Evolutionary conservation across 192 early-diverging fungal genomes (phyloP).

Genomic region (Linnemannia hyalina): DNA sequence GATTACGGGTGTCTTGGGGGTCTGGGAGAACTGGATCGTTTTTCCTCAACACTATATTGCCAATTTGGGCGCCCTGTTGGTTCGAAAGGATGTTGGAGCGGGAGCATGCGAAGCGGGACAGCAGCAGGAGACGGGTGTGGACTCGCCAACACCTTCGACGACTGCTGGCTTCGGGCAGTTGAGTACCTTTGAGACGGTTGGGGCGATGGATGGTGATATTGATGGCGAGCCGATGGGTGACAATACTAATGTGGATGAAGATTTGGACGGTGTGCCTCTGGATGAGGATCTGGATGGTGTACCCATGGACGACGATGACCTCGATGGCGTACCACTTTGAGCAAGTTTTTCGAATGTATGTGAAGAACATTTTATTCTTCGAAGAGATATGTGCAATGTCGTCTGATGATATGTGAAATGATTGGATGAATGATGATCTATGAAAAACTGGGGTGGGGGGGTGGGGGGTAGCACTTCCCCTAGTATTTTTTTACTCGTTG

Average conservation of each 20-base stretch:
- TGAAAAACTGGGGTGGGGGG: too few species aligned
- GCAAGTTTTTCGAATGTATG: not conserved
- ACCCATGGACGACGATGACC: slow-evolving; percentile 56
- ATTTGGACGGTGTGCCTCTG: slow-evolving; percentile 23
- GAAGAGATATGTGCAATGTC: not conserved
- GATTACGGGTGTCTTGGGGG: slow-evolving; percentile 72
- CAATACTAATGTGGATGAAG: slow-evolving; percentile 15
- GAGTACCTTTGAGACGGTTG: not conserved
- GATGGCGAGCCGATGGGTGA: slow-evolving; percentile 29
- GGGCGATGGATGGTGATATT: slow-evolving; percentile 13
- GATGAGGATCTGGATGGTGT: slow-evolving; percentile 42
- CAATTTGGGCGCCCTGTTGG: slow-evolving; percentile 65
- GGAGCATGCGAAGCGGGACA: not conserved
- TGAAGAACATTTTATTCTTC: not conserved
- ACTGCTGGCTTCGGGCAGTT: not conserved
- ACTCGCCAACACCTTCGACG: slow-evolving; percentile 22
- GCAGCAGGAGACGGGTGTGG: not conserved
- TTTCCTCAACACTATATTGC: slow-evolving; percentile 80
- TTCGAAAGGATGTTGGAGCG: slow-evolving; percentile 29
- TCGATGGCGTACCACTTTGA: slow-evolving; percentile 64
- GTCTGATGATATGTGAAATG: not conserved
- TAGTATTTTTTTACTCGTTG: not conserved
- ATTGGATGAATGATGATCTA: too few species aligned
- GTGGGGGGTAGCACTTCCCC: not conserved
- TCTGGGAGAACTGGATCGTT: slow-evolving; percentile 94